Conservation (phyloP, 2,329 filamentous ascomycete genomes). For the Talaromyces sp. region DNA sequence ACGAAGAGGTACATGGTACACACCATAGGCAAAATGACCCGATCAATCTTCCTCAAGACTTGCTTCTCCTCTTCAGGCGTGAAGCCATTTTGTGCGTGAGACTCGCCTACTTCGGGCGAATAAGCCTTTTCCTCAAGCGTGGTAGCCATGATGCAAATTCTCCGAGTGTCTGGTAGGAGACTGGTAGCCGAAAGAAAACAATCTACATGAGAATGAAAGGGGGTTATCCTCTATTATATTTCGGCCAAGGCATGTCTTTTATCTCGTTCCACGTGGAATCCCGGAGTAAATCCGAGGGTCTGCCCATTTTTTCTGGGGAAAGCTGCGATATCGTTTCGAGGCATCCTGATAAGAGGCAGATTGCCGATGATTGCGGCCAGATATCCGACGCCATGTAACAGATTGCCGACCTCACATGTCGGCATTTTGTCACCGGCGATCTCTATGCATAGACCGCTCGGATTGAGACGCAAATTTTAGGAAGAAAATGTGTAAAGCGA, state of each 20-base stretch:
- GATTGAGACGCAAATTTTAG: not conserved
- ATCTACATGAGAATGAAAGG: not conserved
- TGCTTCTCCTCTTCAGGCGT: conserved; percentile 21
- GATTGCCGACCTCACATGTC: not conserved
- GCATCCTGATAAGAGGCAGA: conserved; percentile 6
- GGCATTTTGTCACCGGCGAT: not conserved
- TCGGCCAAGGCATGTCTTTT: not conserved
- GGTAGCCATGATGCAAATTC: conserved; percentile 2
- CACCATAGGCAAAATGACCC: conserved; percentile 24
- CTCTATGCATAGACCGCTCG: not conserved
- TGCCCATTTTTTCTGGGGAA: not conserved
- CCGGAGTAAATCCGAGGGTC: not conserved
- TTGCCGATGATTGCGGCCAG: not conserved
- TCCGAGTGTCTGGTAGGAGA: not conserved
- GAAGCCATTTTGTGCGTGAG: not conserved
- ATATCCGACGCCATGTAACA: not conserved
- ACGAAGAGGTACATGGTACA: not conserved
- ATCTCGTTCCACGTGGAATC: not conserved
- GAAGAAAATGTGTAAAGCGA: not conserved
- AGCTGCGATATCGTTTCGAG: conserved; percentile 2
- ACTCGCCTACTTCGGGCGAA: not conserved
- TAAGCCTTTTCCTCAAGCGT: not conserved
- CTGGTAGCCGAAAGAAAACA: not conserved
- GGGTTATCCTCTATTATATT: not conserved
- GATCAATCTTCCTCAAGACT: conserved; percentile 24